These are phyloP conservation scores for Podaxis pistillaris DNA, from an alignment of 768 basidiomycete genomes.

Conservation along the genomic window DNA sequence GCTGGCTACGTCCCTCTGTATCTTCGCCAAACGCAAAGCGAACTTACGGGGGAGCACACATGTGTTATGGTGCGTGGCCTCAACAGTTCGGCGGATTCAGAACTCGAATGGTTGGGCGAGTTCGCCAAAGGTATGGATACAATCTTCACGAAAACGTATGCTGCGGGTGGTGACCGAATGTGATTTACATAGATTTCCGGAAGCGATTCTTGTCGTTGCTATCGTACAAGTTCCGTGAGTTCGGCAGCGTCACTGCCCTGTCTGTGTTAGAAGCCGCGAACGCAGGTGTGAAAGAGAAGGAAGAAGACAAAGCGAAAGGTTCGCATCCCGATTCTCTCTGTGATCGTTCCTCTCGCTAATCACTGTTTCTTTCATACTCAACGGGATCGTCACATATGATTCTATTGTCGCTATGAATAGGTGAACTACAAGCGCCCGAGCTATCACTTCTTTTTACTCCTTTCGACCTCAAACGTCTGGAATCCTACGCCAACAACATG, in stretches of 20 bases:
- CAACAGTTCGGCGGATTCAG: conserved; percentile 59
- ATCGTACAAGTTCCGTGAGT: conserved; percentile 94
- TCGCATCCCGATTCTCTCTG: background rate
- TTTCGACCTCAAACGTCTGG: conserved; percentile 93
- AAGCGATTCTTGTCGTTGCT: conserved; percentile 84
- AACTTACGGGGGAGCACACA: conserved; percentile 94
- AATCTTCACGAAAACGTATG: background rate
- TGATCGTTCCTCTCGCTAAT: background rate
- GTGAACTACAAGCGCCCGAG: conserved; percentile 35
- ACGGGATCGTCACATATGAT: background rate
- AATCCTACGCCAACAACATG: conserved; percentile 94
- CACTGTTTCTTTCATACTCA: background rate
- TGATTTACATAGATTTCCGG: conserved; percentile 73
- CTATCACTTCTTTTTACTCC: conserved; percentile 72
- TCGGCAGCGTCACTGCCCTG: conserved; percentile 82
- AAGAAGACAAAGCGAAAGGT: conserved; percentile 34
- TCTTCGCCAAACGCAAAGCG: conserved; percentile 89
- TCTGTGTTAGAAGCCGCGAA: conserved; percentile 88
- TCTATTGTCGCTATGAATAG: background rate
- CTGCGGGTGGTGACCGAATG: background rate
- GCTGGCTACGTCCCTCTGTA: conserved; percentile 91
- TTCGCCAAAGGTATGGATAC: conserved; percentile 71
- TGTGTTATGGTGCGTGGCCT: conserved; percentile 93
- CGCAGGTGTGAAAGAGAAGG: conserved; percentile 46
- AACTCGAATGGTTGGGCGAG: conserved; percentile 82